Conservation (phyloP, 495 filamentous ascomycete genomes). For the Lepraria neglecta region DNA sequence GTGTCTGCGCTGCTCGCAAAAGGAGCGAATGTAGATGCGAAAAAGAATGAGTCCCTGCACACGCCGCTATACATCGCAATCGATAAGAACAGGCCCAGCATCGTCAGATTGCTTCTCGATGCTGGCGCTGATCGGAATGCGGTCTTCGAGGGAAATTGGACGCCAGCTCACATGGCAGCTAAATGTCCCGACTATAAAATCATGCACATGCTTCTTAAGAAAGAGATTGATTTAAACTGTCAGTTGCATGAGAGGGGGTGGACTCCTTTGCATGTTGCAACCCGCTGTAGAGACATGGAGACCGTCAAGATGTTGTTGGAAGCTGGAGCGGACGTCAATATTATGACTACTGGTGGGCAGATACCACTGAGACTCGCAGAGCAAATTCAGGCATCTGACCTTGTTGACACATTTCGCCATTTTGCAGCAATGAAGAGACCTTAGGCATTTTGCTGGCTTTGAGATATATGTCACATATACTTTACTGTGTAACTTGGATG, state of each 20-base stretch:
- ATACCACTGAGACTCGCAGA: not conserved
- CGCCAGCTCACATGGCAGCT: not conserved
- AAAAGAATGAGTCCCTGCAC: not conserved
- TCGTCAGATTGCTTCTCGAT: slow-evolving; percentile 7
- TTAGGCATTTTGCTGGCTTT: not conserved
- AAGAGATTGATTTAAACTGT: not conserved
- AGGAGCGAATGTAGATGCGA: slow-evolving; percentile 1
- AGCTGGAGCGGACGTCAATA: too few species aligned
- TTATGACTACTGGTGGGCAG: not conserved
- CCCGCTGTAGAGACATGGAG: not conserved
- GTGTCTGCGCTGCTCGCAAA: not conserved
- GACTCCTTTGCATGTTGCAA: slow-evolving; percentile 11
- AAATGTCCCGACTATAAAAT: slow-evolving; percentile 1
- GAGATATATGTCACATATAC: not conserved
- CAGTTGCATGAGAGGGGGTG: not conserved
- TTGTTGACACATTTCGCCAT: not conserved
- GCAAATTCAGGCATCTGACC: not conserved
- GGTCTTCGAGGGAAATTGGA: slow-evolving; percentile 4
- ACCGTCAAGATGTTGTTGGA: slow-evolving; percentile 9
- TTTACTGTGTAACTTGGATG: not conserved
- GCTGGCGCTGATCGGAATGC: slow-evolving; percentile 8
- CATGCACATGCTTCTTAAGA: slow-evolving; percentile 1
- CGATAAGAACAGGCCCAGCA: not conserved
- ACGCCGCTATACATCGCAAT: slow-evolving; percentile 7
- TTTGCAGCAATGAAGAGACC: slow-evolving; percentile 1